Evolutionary conservation across 73 alveolate genomes (phyloP).

Genomic region (Uronychia binucleata): DNA sequence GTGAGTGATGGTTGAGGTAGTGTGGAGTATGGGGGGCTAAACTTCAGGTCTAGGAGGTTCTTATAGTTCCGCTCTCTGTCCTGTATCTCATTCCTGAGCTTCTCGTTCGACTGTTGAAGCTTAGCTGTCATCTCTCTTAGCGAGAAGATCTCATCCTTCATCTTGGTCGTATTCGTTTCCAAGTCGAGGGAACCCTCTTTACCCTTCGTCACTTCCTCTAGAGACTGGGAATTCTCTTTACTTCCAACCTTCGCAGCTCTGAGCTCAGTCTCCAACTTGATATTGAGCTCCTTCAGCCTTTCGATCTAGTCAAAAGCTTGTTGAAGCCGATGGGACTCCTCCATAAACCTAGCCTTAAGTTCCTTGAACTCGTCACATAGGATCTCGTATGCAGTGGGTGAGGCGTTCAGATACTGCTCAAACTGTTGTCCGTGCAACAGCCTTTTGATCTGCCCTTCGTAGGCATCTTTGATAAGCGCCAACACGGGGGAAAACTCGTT

Average conservation of each 20-base stretch:
- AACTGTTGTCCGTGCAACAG: not conserved
- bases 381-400: not conserved
- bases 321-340: too few relatives aligned
- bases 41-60: not conserved
- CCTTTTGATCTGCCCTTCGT: not conserved
- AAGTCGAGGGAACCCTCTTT: too few relatives aligned
- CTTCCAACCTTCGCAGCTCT: too few relatives aligned
- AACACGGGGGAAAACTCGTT: not conserved
- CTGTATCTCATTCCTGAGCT: not conserved
- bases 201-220: too few relatives aligned
- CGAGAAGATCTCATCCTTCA: not conserved
- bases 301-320: too few relatives aligned
- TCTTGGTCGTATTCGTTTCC: too few relatives aligned
- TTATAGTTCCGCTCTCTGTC: not conserved
- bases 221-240: too few relatives aligned
- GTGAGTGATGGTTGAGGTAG: too few relatives aligned
- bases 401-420: not conserved
- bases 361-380: not conserved
- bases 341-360: not conserved
- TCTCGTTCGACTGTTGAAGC: not conserved
- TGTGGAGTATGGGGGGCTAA: too few relatives aligned
- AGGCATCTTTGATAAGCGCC: not conserved
- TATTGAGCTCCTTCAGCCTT: too few relatives aligned
- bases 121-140: not conserved
- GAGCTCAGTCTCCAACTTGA: too few relatives aligned